A percentile compares a stretch with the other conserved stretches of the same genome.
Evolutionary conservation across 2,329 filamentous ascomycete genomes (phyloP).

Genomic region (Achaetomium macrosporum): DNA sequence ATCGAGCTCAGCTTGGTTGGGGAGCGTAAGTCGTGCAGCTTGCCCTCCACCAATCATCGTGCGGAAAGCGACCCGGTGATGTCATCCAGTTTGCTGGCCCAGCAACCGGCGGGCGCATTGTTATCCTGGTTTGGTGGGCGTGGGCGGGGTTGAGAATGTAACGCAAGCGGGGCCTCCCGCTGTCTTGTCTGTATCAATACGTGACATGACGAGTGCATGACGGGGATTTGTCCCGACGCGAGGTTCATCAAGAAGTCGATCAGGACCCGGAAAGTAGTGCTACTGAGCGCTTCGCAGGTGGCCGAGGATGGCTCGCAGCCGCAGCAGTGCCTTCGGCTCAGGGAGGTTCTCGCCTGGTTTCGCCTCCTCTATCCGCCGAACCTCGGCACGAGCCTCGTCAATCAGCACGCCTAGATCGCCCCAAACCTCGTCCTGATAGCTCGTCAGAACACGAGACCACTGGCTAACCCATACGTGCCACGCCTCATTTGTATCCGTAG

Average conservation of each 20-base stretch:
- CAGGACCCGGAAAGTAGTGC: no score
- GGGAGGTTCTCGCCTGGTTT: slow-evolving; percentile 23
- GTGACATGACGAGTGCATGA: not conserved
- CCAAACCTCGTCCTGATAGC: slow-evolving; percentile 63
- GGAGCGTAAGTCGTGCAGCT: not conserved
- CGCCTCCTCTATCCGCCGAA: slow-evolving; percentile 37
- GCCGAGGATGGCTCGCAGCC: slow-evolving; percentile 36
- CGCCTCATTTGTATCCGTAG: slow-evolving; percentile 33
- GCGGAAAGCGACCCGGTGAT: slow-evolving; percentile 14
- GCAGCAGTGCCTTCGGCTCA: slow-evolving; percentile 32
- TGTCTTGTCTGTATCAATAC: not conserved
- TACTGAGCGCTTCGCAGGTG: slow-evolving; percentile 32
- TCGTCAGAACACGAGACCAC: slow-evolving; percentile 51
- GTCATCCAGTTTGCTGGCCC: slow-evolving; percentile 23
- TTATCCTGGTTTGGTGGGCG: slow-evolving; percentile 1
- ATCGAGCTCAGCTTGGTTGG: slow-evolving; percentile 1
- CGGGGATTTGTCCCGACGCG: no score
- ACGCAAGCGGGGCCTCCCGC: slow-evolving; percentile 4
- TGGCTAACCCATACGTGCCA: slow-evolving; percentile 45
- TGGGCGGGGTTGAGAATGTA: slow-evolving; percentile 18
- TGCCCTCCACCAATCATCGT: slow-evolving; percentile 18
- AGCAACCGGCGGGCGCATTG: slow-evolving; percentile 14
- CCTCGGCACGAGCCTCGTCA: slow-evolving; percentile 49
- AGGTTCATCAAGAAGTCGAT: no score
- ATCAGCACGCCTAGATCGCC: slow-evolving; percentile 55